Base-by-base conservation (phyloP, 805 yeast species). In the Candida vartiovaarae region DNA sequence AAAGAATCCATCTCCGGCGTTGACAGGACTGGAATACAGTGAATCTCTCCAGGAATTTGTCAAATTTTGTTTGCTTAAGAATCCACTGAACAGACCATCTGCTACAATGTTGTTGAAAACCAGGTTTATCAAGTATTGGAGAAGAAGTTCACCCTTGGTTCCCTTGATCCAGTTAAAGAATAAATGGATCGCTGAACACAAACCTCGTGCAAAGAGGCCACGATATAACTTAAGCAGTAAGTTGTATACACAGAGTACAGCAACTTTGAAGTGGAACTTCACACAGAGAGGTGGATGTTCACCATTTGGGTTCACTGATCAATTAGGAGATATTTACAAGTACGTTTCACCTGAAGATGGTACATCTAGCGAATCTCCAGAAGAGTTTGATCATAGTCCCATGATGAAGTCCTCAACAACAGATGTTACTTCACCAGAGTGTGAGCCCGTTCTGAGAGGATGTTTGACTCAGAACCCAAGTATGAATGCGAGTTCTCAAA, bases 1-100 rank as follows among this genome's bases (percentile, higher is more conserved):
- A 10, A 72, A 73, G 36, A 63, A 71, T 24, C 73, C 75, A 6
- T 76, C 95, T 0, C 95, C 96, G 0, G 51, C 56, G 20, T 70
- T 77, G 33, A 65, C 59, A 6, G 82, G 80, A 0, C 41, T 52
- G 5, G 57, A 61, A 3, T 71, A 64, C 48, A 66, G 78, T 50
- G 68, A 64, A 32, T 60, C 64, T 52, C 55, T 74, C 54, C 65
- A 74, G 57, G 69, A 68, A 44, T 85, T 91, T 63, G 78, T 84
- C 29, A 65, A 68, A 30, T 64, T 66, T 39, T 89, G 96, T 59
- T 64, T 91, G 46, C 62, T 71, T 23, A 87, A 82, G 60, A 76
- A 78, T 47, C 93, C 95, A 2, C 48, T 49, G 2, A 57, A 67
- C 44, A 71, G 98, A 49, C 89, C 91, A 0, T 61, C 76, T 15